Conservation (phyloP, 768 basidiomycete genomes). For the Brasilioporus rufonigricans region DNA sequence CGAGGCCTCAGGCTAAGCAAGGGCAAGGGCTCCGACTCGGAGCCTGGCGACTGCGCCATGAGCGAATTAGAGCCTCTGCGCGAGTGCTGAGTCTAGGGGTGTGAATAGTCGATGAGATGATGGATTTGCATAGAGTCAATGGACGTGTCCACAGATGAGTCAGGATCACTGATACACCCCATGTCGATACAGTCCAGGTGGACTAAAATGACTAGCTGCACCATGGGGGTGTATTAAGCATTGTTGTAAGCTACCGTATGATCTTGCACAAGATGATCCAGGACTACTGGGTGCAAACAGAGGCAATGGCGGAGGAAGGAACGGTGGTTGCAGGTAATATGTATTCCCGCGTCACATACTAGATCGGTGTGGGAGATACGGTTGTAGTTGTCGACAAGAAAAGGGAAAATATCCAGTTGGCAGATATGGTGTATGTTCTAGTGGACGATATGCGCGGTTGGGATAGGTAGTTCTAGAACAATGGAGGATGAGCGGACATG, state of each 20-base stretch:
- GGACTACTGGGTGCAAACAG: slow-evolving; percentile 25
- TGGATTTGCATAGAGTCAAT: slow-evolving; percentile 34
- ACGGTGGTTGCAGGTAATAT: slow-evolving; percentile 22
- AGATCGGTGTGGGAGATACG: slow-evolving; percentile 41
- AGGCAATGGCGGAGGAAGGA: slow-evolving; percentile 16
- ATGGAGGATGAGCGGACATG: slow-evolving; percentile 41
- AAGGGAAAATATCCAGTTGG: slow-evolving; percentile 43
- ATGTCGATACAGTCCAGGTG: slow-evolving; percentile 36
- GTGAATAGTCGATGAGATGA: slow-evolving; percentile 32
- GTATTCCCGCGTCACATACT: too few relatives aligned
- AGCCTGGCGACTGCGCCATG: slow-evolving; percentile 14
- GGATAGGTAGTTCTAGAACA: slow-evolving; percentile 28
- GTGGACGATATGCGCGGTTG: slow-evolving; percentile 30
- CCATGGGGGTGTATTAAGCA: slow-evolving; percentile 23
- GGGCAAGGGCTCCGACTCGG: background rate
- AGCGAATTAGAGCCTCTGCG: slow-evolving; percentile 23
- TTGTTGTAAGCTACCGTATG: slow-evolving; percentile 20
- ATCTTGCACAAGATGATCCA: slow-evolving; percentile 12
- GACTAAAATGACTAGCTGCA: slow-evolving; percentile 31
- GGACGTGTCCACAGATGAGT: slow-evolving; percentile 22
- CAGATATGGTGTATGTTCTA: slow-evolving; percentile 38
- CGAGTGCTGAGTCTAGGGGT: slow-evolving; percentile 9
- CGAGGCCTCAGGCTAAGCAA: slow-evolving; percentile 7
- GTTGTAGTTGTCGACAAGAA: slow-evolving; percentile 31
- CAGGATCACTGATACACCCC: slow-evolving; percentile 47